phyloP scores from a whole-genome alignment of 257 asterid species.

The Eucommia ulmoides region DNA sequence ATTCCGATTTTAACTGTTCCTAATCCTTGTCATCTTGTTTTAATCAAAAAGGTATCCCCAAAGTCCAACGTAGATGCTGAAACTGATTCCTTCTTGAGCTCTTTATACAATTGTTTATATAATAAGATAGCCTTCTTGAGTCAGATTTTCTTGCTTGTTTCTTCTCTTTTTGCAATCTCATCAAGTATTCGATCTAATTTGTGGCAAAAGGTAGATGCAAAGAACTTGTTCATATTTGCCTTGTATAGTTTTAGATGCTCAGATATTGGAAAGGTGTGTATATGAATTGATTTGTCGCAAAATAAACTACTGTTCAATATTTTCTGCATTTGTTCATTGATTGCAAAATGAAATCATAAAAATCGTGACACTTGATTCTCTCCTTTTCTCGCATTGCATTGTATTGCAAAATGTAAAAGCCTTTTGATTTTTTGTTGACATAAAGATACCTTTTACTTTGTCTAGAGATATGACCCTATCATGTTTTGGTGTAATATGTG shows the following conservation, averaged over 20 bases:
- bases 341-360: too few species aligned
- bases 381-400: too few species aligned
- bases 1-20: constrained; percentile 29
- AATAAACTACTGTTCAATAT: too few species aligned
- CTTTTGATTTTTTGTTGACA: too few species aligned
- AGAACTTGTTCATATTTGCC: constrained; percentile 26
- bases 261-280: background rate
- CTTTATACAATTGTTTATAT: constrained; percentile 38
- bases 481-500: too few species aligned
- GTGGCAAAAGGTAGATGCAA: constrained; percentile 29
- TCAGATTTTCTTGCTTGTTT: constrained; percentile 11
- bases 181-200: constrained; percentile 41
- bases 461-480: too few species aligned
- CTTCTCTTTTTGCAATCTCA: constrained; percentile 15
- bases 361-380: too few species aligned
- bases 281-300: background rate
- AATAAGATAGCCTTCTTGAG: constrained; percentile 24
- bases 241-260: constrained; percentile 43
- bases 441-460: background rate
- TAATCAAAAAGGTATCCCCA: constrained; percentile 15
- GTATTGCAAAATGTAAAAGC: too few species aligned
- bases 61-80: constrained; percentile 31
- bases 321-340: too few species aligned
- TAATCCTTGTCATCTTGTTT: constrained; percentile 18
- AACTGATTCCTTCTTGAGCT: constrained; percentile 33